Percentiles rank a stretch among this genome's conserved stretches.
Conservation (phyloP, 78 protist species). For the Dictyostelium capitatum region DNA sequence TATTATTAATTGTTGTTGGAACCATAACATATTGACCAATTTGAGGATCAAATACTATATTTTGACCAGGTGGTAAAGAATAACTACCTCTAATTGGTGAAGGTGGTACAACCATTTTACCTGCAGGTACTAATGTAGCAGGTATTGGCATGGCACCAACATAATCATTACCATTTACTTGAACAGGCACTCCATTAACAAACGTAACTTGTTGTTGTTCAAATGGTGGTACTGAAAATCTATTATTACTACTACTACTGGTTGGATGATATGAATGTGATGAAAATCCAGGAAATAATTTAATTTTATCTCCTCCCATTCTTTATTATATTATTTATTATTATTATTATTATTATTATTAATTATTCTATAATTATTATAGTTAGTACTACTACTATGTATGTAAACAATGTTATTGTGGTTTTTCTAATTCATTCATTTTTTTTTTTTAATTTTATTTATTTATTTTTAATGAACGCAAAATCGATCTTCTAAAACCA, state of each 20-base stretch:
- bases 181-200: slow-evolving; percentile 31
- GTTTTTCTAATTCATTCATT: not conserved
- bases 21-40: slow-evolving; percentile 31
- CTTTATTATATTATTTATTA: not conserved
- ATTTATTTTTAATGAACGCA: too few species aligned
- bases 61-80: slow-evolving; percentile 9
- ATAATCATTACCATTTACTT: not conserved
- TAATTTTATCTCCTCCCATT: slow-evolving; percentile 5
- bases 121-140: not conserved
- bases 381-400: too few species aligned
- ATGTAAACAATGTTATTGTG: too few species aligned
- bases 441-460: too few species aligned
- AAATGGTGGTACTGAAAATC: not conserved
- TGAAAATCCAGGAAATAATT: slow-evolving; percentile 8
- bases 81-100: not conserved
- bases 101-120: not conserved
- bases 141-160: not conserved
- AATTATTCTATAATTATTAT: too few species aligned
- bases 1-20: not conserved
- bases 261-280: not conserved
- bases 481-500: too few species aligned
- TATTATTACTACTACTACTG: not conserved
- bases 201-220: not conserved
- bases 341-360: too few species aligned
- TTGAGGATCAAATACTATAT: not conserved